Evolutionary conservation across 2,329 filamentous ascomycete species (phyloP).

Genomic region (Hypoxylon sp.): DNA sequence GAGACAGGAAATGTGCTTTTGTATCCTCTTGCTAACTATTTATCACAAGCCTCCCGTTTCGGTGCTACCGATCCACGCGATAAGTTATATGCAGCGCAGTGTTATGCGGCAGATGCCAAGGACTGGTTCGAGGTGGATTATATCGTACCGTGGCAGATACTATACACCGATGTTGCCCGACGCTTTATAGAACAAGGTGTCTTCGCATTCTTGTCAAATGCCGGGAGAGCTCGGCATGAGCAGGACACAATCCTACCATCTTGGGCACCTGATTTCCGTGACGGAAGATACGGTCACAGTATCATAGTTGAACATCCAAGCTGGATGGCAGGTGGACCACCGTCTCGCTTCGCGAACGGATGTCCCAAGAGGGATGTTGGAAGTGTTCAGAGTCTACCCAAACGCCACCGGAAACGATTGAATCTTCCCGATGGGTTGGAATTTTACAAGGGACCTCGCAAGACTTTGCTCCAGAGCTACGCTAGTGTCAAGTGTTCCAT

Average conservation of each 20-base stretch:
- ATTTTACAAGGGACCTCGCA: conserved; percentile 26
- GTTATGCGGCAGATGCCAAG: conserved; percentile 30
- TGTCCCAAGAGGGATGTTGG: conserved; percentile 1
- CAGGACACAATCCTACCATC: conserved; percentile 32
- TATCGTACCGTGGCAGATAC: conserved; percentile 36
- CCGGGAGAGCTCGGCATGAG: conserved; percentile 32
- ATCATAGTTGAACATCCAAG: conserved; percentile 11
- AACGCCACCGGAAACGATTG: conserved; percentile 10
- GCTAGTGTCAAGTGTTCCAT: conserved; percentile 35
- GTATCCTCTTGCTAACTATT: background rate
- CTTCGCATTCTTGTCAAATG: conserved; percentile 31
- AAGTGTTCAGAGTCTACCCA: conserved; percentile 9
- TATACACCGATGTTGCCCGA: conserved; percentile 34
- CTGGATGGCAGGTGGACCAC: conserved; percentile 19
- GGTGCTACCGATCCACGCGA: conserved; percentile 40
- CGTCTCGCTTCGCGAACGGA: background rate
- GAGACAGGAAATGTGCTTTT: background rate
- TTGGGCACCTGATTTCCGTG: conserved; percentile 34
- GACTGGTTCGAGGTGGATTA: conserved; percentile 40
- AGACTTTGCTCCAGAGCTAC: conserved; percentile 38
- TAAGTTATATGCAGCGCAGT: conserved; percentile 36
- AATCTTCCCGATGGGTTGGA: conserved; percentile 26
- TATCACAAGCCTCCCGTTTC: conserved; percentile 26
- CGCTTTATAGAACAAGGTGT: conserved; percentile 29
- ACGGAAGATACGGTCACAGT: background rate